These are phyloP conservation scores for Cnidoscolus chayamansa DNA, from an alignment of 441 rosid genomes.

Conservation along the genomic window DNA sequence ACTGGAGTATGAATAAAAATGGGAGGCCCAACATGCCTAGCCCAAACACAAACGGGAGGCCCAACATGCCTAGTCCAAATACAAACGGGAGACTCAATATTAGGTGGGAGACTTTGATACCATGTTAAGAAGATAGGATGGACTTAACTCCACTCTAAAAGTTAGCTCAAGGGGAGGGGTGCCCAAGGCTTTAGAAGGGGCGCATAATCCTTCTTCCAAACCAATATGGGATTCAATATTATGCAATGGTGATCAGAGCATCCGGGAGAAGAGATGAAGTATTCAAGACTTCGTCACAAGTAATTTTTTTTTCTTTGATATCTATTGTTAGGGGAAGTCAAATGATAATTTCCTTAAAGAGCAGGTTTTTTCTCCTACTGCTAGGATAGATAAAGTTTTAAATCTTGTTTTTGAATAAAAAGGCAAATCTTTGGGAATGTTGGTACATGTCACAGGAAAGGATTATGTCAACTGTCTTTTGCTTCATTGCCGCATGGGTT, in stretches of 20 bases:
- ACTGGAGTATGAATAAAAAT: too few species aligned
- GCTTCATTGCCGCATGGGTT: neutral
- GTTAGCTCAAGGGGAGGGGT: too few species aligned
- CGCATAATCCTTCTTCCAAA: too few species aligned
- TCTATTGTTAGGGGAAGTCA: neutral
- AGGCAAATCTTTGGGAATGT: neutral
- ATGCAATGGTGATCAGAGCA: neutral
- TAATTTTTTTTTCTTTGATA: neutral
- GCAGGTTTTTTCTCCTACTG: neutral
- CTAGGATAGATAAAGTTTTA: neutral
- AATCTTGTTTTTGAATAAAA: slow-evolving; percentile 1
- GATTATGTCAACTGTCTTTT: neutral
- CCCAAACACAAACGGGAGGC: too few species aligned
- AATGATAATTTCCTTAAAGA: neutral
- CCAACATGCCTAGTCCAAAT: too few species aligned
- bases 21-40: too few species aligned
- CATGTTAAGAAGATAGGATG: too few species aligned
- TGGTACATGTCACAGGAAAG: neutral
- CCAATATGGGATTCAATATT: neutral
- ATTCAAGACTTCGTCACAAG: neutral
- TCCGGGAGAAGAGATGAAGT: neutral
- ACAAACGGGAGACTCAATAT: too few species aligned
- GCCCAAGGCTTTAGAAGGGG: too few species aligned
- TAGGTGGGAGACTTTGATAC: too few species aligned
- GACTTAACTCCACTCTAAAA: too few species aligned